Evolutionary conservation across 306 rosid species (phyloP), one percentile per base, ranked within the genome.

Genomic region (Cicer bijugum): DNA sequence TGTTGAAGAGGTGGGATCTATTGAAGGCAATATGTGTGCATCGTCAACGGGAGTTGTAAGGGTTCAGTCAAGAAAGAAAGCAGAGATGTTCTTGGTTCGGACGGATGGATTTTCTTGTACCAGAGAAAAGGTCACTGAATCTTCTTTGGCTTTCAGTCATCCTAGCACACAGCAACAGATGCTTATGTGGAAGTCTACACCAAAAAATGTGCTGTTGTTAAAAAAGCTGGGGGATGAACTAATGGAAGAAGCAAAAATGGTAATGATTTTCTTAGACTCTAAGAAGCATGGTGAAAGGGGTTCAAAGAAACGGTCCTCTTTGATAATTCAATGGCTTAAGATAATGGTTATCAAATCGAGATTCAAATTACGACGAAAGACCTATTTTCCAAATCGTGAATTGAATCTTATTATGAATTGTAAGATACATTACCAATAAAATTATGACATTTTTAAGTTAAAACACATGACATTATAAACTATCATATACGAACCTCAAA

Each of bases 131-230:
- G 99, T 94, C 85, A 94, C 99, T 0, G 96, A 89, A 86, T 86
- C 99, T 76, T 94, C 99, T 74, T 84, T 94, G 79, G 99, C 99
- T 68, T 94, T 94, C 85, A 77, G 88, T 72, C 99, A 94, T 81
- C 97, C 99, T 60, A 94, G 89, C 85, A 94, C 99, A 43, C 99
- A 94, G 84, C 99, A 94, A 71, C 99, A 94, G 79, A 94, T 94
- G 99, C 99, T 94, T 71, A 94, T 94, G 99, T 94, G 99, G 99
- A 94, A 94, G 83, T 83, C 99, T 46, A 76, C 81, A 12, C 99
- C 99, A 43, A 94, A 87, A 88, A 94, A 93, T 66, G 99, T 91
- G 60, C 80, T 94, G 52, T 72, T 94, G 83, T 83, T 94, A 80
- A 94, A 94, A 87, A 94, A 94, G 84, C 83, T 94, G 55, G 99